Conservation (phyloP, 23 red algal genomes). For the Gracilariopsis chorda region DNA sequence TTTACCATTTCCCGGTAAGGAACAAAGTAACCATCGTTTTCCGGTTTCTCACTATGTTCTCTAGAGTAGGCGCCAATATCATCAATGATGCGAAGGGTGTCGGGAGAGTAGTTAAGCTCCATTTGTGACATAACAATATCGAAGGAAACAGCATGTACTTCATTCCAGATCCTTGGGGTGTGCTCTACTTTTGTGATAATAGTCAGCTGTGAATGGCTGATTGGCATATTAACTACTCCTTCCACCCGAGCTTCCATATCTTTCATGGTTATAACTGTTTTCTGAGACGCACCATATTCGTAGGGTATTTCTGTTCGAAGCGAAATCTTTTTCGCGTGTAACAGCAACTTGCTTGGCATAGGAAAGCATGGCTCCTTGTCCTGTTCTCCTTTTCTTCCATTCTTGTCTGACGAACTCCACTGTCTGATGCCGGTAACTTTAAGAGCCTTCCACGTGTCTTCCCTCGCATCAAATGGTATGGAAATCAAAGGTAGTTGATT, state of each 20-base stretch:
- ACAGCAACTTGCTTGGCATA: background rate
- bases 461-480: constrained; percentile 42
- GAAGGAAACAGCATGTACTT: constrained; percentile 19
- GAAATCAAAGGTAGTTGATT: background rate
- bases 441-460: constrained; percentile 32
- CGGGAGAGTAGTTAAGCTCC: constrained; percentile 20
- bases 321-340: constrained; percentile 20
- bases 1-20: constrained; percentile 26
- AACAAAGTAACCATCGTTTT: constrained; percentile 28
- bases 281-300: constrained; percentile 13
- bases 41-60: constrained; percentile 14
- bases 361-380: background rate
- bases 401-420: background rate
- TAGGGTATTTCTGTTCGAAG: constrained; percentile 48
- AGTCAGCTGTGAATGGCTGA: constrained; percentile 1
- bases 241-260: background rate
- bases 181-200: constrained; percentile 14
- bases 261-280: constrained; percentile 20
- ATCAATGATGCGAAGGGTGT: constrained; percentile 25
- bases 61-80: constrained; percentile 5
- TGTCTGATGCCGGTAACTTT: background rate
- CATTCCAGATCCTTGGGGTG: constrained; percentile 42
- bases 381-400: background rate
- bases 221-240: constrained; percentile 27
- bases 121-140: constrained; percentile 6